phyloP scores from a whole-genome alignment of 169 alveolate species.

The Plasmodium relictum region DNA sequence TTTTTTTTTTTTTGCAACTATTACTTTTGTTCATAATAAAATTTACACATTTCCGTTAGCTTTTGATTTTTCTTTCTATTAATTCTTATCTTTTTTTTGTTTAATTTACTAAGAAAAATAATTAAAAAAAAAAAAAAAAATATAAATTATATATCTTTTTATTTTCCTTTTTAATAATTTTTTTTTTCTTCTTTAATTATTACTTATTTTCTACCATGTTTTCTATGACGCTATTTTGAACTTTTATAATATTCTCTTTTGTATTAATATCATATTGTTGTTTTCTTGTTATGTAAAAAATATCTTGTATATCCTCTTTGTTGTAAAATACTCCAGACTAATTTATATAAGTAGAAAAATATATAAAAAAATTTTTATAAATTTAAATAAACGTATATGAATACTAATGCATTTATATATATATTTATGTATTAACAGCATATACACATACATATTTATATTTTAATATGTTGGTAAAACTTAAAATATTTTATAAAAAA shows the following conservation, averaged over 20 bases:
- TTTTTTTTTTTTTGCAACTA: not conserved
- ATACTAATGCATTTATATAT: not conserved
- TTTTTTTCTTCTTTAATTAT: slow-evolving; percentile 2
- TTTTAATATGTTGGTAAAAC: not conserved
- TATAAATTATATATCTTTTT: not conserved
- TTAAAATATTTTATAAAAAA: not conserved
- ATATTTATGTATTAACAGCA: not conserved
- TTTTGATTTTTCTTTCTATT: slow-evolving; percentile 43
- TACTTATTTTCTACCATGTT: slow-evolving; percentile 41
- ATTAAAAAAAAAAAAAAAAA: not conserved
- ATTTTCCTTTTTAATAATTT: not conserved
- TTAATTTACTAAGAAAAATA: slow-evolving; percentile 20
- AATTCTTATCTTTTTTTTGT: slow-evolving; percentile 14
- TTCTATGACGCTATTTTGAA: slow-evolving; percentile 32
- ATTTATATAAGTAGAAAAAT: not conserved
- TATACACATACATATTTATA: not conserved
- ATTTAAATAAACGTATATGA: not conserved
- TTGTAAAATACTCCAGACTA: slow-evolving; percentile 67
- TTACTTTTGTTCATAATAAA: slow-evolving; percentile 53
- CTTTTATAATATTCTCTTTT: slow-evolving; percentile 32
- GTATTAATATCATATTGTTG: slow-evolving; percentile 16
- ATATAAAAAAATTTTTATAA: not conserved
- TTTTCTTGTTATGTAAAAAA: slow-evolving; percentile 27
- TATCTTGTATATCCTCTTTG: slow-evolving; percentile 47
- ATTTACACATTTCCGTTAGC: slow-evolving; percentile 30